Conservation (phyloP, 2,329 filamentous ascomycete genomes). For the Neofusicoccum sp. region DNA sequence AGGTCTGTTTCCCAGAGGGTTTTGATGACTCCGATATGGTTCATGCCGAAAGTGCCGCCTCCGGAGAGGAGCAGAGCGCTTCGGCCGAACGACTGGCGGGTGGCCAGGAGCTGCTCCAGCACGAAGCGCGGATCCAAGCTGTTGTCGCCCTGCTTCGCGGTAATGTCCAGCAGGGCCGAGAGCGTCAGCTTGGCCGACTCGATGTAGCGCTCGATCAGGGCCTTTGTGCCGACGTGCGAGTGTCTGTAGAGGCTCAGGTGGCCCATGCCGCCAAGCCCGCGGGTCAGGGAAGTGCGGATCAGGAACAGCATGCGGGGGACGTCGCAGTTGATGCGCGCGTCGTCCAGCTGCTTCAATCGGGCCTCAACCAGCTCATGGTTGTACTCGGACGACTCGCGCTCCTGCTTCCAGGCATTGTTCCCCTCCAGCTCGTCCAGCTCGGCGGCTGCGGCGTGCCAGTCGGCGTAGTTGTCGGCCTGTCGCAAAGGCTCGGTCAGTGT, state of each 20-base stretch:
- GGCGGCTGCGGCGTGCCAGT: slow-evolving; percentile 74
- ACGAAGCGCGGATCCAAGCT: slow-evolving; percentile 59
- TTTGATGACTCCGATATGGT: slow-evolving; percentile 85
- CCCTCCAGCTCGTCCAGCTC: slow-evolving; percentile 78
- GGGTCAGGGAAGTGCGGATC: slow-evolving; percentile 74
- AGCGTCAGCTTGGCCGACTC: slow-evolving; percentile 75
- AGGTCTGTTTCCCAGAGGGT: slow-evolving; percentile 71
- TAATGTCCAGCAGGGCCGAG: slow-evolving; percentile 64
- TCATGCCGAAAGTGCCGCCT: slow-evolving; percentile 88
- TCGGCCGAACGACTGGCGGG: slow-evolving; percentile 79
- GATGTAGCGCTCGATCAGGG: slow-evolving; percentile 83
- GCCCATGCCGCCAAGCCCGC: slow-evolving; percentile 83
- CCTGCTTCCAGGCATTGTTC: slow-evolving; percentile 77
- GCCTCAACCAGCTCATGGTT: slow-evolving; percentile 66
- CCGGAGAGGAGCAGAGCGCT: slow-evolving; percentile 81
- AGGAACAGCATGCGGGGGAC: slow-evolving; percentile 75
- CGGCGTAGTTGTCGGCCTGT: slow-evolving; percentile 64
- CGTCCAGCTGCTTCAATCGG: slow-evolving; percentile 71
- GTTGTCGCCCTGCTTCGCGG: slow-evolving; percentile 46
- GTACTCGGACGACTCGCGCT: slow-evolving; percentile 67
- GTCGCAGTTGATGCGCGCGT: slow-evolving; percentile 70
- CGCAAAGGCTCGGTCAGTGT: slow-evolving; percentile 20
- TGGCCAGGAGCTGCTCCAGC: slow-evolving; percentile 67
- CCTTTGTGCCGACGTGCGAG: slow-evolving; percentile 82
- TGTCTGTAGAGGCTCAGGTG: slow-evolving; percentile 79